These are phyloP conservation scores for Sonneratia alba DNA, from an alignment of 345 rosid genomes.

Conservation along the genomic window DNA sequence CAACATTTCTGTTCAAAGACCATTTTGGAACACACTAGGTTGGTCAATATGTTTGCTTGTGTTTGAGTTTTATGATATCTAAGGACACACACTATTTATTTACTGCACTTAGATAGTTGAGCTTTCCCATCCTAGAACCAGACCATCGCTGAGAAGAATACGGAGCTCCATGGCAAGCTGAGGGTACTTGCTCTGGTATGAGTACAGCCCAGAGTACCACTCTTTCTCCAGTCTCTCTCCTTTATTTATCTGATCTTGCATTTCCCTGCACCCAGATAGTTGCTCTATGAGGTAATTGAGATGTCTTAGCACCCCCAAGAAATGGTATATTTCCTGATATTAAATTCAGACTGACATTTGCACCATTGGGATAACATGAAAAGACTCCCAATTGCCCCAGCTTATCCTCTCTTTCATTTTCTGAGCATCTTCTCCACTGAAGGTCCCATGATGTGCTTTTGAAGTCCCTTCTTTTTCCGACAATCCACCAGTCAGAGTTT, in stretches of 20 bases:
- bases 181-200: slow-evolving; percentile 19
- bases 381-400: slow-evolving; percentile 17
- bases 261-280: slow-evolving; percentile 16
- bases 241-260: slow-evolving; percentile 16
- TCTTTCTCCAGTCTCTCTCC: slow-evolving; percentile 20
- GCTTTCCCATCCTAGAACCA: slow-evolving; percentile 26
- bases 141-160: slow-evolving; percentile 19
- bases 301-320: no score
- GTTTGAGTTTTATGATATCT: neutral
- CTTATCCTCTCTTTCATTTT: slow-evolving; percentile 19
- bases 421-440: slow-evolving; percentile 18
- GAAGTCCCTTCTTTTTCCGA: slow-evolving; percentile 28
- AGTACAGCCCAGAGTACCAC: slow-evolving; percentile 17
- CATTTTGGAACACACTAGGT: neutral
- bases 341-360: slow-evolving; percentile 9
- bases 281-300: neutral
- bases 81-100: neutral
- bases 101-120: neutral
- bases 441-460: slow-evolving; percentile 29
- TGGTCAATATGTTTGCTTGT: neutral
- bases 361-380: slow-evolving; percentile 22
- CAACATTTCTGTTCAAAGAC: slow-evolving; percentile 19
- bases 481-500: slow-evolving; percentile 20
- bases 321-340: neutral
- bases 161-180: slow-evolving; percentile 19